These are phyloP conservation scores for Metarhizium anisopliae DNA, from an alignment of 2,329 filamentous ascomycete genomes.

Conservation along the genomic window DNA sequence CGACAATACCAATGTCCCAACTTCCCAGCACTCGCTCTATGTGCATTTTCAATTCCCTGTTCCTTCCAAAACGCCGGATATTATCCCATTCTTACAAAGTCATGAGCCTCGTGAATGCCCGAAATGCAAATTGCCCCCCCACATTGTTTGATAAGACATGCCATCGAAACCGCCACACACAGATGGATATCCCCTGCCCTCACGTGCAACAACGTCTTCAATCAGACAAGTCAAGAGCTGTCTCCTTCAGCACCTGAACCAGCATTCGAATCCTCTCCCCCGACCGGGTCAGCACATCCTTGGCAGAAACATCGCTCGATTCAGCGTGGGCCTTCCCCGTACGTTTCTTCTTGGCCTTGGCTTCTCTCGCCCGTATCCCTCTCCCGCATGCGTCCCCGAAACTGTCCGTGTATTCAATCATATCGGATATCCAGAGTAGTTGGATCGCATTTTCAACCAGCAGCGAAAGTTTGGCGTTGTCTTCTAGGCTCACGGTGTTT, in stretches of 20 bases:
- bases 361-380: constrained; percentile 40
- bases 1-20: neutral
- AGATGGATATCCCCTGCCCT: neutral
- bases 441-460: constrained; percentile 57
- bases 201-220: constrained; percentile 1
- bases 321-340: constrained; percentile 23
- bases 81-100: neutral
- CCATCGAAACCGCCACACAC: no score
- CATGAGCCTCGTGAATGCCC: neutral
- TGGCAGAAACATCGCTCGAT: constrained; percentile 31
- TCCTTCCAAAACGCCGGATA: neutral
- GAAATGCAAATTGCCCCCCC: neutral
- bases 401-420: constrained; percentile 23
- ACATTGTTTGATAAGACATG: neutral
- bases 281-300: constrained; percentile 34
- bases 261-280: constrained; percentile 32
- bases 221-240: constrained; percentile 8
- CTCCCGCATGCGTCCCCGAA: constrained; percentile 31
- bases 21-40: neutral
- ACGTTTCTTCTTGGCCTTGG: constrained; percentile 35
- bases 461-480: constrained; percentile 66
- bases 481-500: constrained; percentile 47
- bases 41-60: neutral
- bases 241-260: constrained; percentile 23
- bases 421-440: constrained; percentile 32